Conservation (phyloP, 176 grass and related monocot species). For the Hsuehochloa calcarea region DNA sequence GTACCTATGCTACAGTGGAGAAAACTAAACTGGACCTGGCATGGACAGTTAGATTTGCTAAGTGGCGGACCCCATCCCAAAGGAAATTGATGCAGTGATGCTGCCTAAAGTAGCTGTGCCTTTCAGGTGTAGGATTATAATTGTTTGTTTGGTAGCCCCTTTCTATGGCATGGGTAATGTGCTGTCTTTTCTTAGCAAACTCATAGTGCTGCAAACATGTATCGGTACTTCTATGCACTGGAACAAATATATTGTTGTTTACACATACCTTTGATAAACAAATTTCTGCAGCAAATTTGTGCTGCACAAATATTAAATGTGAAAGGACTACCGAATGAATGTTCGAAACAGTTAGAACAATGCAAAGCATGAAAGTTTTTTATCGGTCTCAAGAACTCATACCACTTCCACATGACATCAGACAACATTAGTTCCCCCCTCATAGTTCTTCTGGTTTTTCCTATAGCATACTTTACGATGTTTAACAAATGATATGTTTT, state of each 20-base stretch:
- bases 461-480: not conserved
- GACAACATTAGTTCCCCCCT: not conserved
- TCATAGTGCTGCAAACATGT: not conserved
- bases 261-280: not conserved
- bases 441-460: not conserved
- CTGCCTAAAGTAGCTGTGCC: not conserved
- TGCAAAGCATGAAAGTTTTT: not conserved
- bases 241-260: not conserved
- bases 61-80: not conserved
- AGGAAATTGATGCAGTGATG: not conserved
- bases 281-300: not conserved
- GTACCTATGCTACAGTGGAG: not conserved
- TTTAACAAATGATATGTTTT: constrained; percentile 8
- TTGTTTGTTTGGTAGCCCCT: not conserved
- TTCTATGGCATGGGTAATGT: not conserved
- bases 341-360: not conserved
- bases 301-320: not conserved
- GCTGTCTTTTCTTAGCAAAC: not conserved
- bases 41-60: not conserved
- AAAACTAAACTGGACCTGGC: not conserved
- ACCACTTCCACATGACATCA: not conserved
- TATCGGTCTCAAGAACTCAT: not conserved
- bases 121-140: not conserved
- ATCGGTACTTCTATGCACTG: not conserved
- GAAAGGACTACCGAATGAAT: not conserved